Percentiles rank a stretch among this genome's conserved stretches.
These are phyloP conservation scores for Arabis alpina DNA, from an alignment of 345 rosid genomes.

Conservation along the genomic window DNA sequence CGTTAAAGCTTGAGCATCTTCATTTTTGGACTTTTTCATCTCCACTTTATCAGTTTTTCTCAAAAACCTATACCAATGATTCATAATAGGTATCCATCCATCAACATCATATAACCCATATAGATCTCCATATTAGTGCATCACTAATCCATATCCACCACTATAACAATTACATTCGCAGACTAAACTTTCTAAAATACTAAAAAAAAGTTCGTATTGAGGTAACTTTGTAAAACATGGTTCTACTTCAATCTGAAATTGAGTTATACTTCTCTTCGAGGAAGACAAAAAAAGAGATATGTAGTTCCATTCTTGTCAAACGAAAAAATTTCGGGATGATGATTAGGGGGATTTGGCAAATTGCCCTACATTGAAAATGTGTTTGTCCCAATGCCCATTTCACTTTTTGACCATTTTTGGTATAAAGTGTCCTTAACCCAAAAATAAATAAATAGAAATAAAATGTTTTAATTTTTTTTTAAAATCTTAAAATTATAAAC, in stretches of 20 bases:
- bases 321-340: background rate
- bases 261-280: conserved; percentile 9
- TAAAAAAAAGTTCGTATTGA: background rate
- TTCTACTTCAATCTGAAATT: background rate
- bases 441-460: too few relatives aligned
- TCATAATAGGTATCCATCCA: conserved; percentile 5
- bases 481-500: too few relatives aligned
- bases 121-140: conserved; percentile 21
- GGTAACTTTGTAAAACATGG: conserved; percentile 12
- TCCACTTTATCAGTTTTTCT: background rate
- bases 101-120: conserved; percentile 17
- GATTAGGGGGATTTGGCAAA: too few relatives aligned
- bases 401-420: too few relatives aligned
- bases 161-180: background rate
- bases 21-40: background rate
- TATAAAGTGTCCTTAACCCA: too few relatives aligned
- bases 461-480: too few relatives aligned
- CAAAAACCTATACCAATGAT: conserved; percentile 10
- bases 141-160: conserved; percentile 33
- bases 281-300: conserved; percentile 5
- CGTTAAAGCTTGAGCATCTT: conserved; percentile 19
- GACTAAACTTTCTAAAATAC: background rate
- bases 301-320: conserved; percentile 4
- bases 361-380: too few relatives aligned
- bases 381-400: too few relatives aligned